Conservation (phyloP, 2,329 filamentous ascomycete species). For the Sporothrix curviconia region DNA sequence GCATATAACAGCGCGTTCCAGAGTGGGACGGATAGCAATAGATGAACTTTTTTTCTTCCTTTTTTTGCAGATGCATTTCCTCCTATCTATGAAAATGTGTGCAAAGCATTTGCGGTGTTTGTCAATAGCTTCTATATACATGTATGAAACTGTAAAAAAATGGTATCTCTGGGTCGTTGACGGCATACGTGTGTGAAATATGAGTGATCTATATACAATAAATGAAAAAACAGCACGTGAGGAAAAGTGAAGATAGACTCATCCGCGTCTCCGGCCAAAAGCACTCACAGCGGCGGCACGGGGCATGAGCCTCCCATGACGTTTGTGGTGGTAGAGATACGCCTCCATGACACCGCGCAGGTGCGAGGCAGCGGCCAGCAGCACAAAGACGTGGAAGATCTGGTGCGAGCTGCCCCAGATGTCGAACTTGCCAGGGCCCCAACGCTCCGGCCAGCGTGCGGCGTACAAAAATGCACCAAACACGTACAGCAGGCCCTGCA, state of each 20-base stretch:
- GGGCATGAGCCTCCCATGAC: slow-evolving; percentile 47
- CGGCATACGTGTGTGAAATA: no score
- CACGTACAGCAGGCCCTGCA: slow-evolving; percentile 80
- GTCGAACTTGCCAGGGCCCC: slow-evolving; percentile 72
- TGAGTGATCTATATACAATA: no score
- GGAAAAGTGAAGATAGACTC: no score
- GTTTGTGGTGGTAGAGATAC: slow-evolving; percentile 77
- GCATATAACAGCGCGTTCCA: slow-evolving; percentile 5
- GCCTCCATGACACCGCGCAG: slow-evolving; percentile 74
- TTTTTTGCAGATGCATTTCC: background rate
- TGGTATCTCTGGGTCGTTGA: no score
- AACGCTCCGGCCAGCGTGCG: slow-evolving; percentile 75
- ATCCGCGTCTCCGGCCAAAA: no score
- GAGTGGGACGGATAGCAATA: slow-evolving; percentile 1
- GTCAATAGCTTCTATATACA: no score
- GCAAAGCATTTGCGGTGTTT: no score
- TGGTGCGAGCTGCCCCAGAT: slow-evolving; percentile 93
- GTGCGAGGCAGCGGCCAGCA: slow-evolving; percentile 76
- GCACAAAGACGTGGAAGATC: slow-evolving; percentile 86
- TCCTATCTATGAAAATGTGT: no score
- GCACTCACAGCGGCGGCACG: no score
- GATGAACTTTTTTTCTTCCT: slow-evolving; percentile 1
- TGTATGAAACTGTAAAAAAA: no score
- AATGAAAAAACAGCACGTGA: no score
- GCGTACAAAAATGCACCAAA: slow-evolving; percentile 81